These are phyloP conservation scores for Starmerella geochares DNA, from an alignment of 805 yeast genomes.

Conservation along the genomic window DNA sequence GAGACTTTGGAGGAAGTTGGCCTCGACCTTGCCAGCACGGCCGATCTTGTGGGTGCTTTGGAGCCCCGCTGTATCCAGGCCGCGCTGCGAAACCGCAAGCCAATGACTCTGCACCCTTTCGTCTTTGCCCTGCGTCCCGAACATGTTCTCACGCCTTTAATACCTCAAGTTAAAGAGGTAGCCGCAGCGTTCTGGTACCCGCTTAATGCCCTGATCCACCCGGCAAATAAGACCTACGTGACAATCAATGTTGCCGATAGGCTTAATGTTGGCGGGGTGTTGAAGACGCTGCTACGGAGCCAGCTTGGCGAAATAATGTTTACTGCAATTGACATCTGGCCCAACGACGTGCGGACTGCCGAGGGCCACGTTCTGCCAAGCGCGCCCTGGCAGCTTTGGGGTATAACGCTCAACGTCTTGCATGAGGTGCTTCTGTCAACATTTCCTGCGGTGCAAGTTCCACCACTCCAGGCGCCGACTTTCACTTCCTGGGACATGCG, in stretches of 20 bases:
- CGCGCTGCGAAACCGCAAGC: constrained; percentile 29
- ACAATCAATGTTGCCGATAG: constrained; percentile 26
- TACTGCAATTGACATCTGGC: constrained; percentile 25
- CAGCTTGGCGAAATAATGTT: constrained; percentile 29
- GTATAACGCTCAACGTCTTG: constrained; percentile 32
- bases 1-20: constrained; percentile 36
- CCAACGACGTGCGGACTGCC: not conserved
- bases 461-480: constrained; percentile 21
- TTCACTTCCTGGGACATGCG: constrained; percentile 27
- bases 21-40: constrained; percentile 28
- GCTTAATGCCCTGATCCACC: constrained; percentile 23
- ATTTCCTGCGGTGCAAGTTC: constrained; percentile 17
- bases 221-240: constrained; percentile 17
- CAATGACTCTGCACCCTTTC: constrained; percentile 33
- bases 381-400: constrained; percentile 33
- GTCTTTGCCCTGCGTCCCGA: constrained; percentile 28
- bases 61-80: constrained; percentile 31
- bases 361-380: constrained; percentile 10
- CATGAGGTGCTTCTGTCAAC: constrained; percentile 29
- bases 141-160: constrained; percentile 20
- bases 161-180: constrained; percentile 32
- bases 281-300: constrained; percentile 12
- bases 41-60: constrained; percentile 30
- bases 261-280: constrained; percentile 17
- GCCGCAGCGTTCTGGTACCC: constrained; percentile 35